A percentile compares a stretch with the other conserved stretches of the same genome.
Conservation (phyloP, 148 eudicot species). For the Chenopodium berlandieri region DNA sequence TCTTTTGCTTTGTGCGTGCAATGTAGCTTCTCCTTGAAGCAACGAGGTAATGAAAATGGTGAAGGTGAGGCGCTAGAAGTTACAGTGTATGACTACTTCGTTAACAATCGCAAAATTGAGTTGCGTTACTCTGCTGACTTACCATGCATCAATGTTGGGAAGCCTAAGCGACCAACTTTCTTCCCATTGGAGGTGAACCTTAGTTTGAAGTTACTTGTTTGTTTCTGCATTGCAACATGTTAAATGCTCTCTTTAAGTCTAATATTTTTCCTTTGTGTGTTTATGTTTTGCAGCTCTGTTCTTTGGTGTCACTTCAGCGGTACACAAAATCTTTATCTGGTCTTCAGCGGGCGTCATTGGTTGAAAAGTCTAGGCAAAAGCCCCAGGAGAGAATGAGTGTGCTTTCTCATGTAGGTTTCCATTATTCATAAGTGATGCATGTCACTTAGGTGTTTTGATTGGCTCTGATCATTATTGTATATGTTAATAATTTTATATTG, state of each 20-base stretch:
- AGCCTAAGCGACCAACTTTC: conserved; percentile 79
- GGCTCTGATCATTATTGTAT: background rate
- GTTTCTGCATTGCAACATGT: background rate
- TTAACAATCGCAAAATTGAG: conserved; percentile 59
- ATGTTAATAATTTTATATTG: background rate
- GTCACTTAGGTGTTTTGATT: background rate
- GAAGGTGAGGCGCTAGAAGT: conserved; percentile 54
- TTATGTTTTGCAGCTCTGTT: conserved; percentile 53
- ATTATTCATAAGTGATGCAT: background rate
- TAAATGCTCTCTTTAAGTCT: background rate
- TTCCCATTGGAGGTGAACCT: conserved; percentile 73
- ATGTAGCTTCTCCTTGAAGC: conserved; percentile 69
- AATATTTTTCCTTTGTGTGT: background rate
- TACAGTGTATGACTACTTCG: conserved; percentile 85
- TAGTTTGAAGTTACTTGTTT: background rate
- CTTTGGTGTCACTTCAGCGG: conserved; percentile 81
- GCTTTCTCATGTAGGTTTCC: conserved; percentile 54
- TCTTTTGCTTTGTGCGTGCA: background rate
- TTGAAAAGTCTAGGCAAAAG: conserved; percentile 92
- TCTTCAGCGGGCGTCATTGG: conserved; percentile 73
- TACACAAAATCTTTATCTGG: conserved; percentile 74
- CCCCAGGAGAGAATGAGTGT: conserved; percentile 86
- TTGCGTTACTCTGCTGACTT: conserved; percentile 73
- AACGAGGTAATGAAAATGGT: conserved; percentile 48
- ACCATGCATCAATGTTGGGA: conserved; percentile 97